Base-by-base conservation (phyloP, 2,329 filamentous ascomycete genomes). In the Lasiodiplodia hormozganensis region DNA sequence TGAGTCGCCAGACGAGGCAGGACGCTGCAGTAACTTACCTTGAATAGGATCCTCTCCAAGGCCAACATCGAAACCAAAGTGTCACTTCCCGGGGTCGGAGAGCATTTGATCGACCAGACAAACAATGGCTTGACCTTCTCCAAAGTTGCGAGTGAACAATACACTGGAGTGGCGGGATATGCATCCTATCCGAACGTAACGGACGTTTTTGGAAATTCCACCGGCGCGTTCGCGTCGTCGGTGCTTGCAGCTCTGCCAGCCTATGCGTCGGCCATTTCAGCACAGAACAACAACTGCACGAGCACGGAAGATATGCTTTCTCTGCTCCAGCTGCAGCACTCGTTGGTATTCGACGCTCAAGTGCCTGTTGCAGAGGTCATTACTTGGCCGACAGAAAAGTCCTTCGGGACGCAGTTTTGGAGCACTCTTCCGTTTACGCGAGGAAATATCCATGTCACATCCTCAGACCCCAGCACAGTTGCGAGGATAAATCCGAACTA, bases 401-500 rank as follows among this genome's bases (percentile, higher is more conserved):
- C 25, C 6, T 23, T 60, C 16, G 62, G 53, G 11, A 43, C 62
- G n/a, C 62, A 66, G 34, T 62, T 34, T 54, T 62, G 62, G 64
- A 38, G 53, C 47, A 52, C 54, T 8, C 47, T 69, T 5, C 65
- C 64, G 11, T 68, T 57, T 14, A 5, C 64, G 21, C 81, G 70
- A 75, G 83, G 82, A 2, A 78, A 69, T 18, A 72, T 82, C 0
- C 82, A 84, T 68, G 79, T 84, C 51, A 70, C 70, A 0, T 82
- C 80, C 0, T 53, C 79, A 0, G 74, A 82, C 54, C 75, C 79
- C 0, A 72, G 71, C 0, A 74, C 70, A 1, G 71, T 77, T 16
- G 82, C 83, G 0, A 53, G 70, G 1, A 82, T 85, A 65, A 81
- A 85, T 71, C 79, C 80, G 0, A 76, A 76, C 11, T 84, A 83